These are phyloP conservation scores for Corynascus novoguineensis DNA, from an alignment of 495 filamentous ascomycete genomes.

Conservation along the genomic window DNA sequence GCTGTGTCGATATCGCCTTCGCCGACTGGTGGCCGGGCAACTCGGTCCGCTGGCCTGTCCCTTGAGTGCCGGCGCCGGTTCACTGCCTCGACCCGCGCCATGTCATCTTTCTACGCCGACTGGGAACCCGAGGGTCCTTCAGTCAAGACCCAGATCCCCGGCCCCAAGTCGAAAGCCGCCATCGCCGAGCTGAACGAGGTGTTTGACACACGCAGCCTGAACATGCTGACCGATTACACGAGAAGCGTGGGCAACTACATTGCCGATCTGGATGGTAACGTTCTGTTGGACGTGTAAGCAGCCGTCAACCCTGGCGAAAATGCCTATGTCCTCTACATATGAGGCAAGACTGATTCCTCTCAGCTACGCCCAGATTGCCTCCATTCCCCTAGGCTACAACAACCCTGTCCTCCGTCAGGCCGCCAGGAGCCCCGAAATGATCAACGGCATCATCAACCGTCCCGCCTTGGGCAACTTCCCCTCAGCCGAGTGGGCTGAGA, in stretches of 20 bases:
- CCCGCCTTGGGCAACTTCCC: constrained; percentile 97
- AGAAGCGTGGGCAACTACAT: constrained; percentile 74
- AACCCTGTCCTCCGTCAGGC: constrained; percentile 73
- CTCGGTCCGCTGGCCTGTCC: constrained; percentile 5
- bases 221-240: constrained; percentile 82
- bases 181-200: constrained; percentile 62
- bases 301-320: too few relatives aligned
- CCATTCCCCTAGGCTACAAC: constrained; percentile 95
- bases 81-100: constrained; percentile 29
- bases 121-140: constrained; percentile 68
- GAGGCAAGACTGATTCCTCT: constrained; percentile 17
- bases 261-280: constrained; percentile 81
- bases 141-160: constrained; percentile 75
- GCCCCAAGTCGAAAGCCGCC: constrained; percentile 68
- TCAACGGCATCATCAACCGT: constrained; percentile 79
- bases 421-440: constrained; percentile 72
- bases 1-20: not conserved
- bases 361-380: constrained; percentile 92
- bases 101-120: constrained; percentile 55
- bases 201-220: constrained; percentile 89
- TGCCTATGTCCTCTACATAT: too few relatives aligned
- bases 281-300: constrained; percentile 73
- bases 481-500: constrained; percentile 76
- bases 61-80: constrained; percentile 23
- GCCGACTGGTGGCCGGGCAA: not conserved